Evolutionary conservation across 73 alveolate genomes (phyloP).

Genomic region (Paramecium tetraurelia): DNA sequence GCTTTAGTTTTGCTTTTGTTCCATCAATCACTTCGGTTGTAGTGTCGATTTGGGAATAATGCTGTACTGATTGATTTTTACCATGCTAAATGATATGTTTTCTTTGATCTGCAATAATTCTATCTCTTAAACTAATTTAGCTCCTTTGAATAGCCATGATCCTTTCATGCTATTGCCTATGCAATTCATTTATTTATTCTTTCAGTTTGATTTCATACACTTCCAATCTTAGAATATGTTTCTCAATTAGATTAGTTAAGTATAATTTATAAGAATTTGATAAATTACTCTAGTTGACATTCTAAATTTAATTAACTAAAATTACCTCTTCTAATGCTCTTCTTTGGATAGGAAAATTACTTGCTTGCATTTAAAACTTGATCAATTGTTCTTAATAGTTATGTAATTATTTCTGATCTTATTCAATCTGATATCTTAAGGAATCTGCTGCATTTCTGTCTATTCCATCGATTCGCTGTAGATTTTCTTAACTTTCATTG

Average conservation of each 20-base stretch:
- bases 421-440: not conserved
- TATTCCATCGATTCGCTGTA: not conserved
- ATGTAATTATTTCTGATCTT: not conserved
- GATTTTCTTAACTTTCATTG: not conserved
- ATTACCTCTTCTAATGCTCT: not conserved
- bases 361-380: not conserved
- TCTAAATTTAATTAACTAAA: not conserved
- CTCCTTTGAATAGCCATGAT: not conserved
- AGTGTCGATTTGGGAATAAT: constrained; percentile 11
- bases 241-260: not conserved
- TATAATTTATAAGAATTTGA: not conserved
- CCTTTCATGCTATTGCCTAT: constrained; percentile 12
- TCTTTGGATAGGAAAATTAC: not conserved
- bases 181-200: not conserved
- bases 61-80: not conserved
- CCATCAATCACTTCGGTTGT: constrained; percentile 38
- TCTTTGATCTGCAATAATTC: constrained; percentile 33
- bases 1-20: not conserved
- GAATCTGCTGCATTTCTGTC: constrained; percentile 23
- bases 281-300: not conserved
- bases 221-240: not conserved
- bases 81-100: not conserved
- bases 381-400: not conserved
- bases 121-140: not conserved
- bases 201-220: not conserved